phyloP scores from a whole-genome alignment of 345 rosid species.

The Isatis tinctoria region DNA sequence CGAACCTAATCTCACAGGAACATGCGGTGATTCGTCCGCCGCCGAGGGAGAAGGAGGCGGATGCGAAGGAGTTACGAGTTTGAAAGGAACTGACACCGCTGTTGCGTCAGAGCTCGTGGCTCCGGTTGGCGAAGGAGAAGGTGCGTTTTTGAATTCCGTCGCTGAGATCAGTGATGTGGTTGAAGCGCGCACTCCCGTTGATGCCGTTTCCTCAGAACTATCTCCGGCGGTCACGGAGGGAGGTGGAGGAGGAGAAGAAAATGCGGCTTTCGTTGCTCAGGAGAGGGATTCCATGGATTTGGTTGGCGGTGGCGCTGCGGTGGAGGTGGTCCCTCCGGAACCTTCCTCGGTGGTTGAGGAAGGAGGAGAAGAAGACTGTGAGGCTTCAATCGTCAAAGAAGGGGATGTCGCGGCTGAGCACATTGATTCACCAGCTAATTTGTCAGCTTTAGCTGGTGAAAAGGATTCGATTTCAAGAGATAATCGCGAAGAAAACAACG shows the following conservation, averaged over 20 bases:
- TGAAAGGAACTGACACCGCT: background rate
- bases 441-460: background rate
- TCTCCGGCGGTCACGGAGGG: slow-evolving; percentile 1
- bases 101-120: background rate
- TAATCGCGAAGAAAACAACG: slow-evolving; percentile 3
- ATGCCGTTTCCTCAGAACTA: background rate
- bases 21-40: slow-evolving; percentile 1
- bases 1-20: background rate
- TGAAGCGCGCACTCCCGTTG: background rate
- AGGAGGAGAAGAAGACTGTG: slow-evolving; percentile 21
- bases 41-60: background rate
- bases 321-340: background rate
- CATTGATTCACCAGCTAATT: slow-evolving; percentile 3
- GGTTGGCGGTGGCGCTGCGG: background rate
- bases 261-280: background rate
- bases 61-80: slow-evolving; percentile 2
- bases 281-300: slow-evolving; percentile 18
- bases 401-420: slow-evolving; percentile 12
- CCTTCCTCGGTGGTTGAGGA: background rate
- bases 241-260: slow-evolving; percentile 28
- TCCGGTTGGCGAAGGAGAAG: background rate
- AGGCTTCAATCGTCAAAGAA: slow-evolving; percentile 16
- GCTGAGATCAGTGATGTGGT: slow-evolving; percentile 19
- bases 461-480: slow-evolving; percentile 11
- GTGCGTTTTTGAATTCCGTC: background rate